A percentile compares a stretch with the other conserved stretches of the same genome.
Evolutionary conservation across 768 basidiomycete species (phyloP).

Genomic region (Tulasnella sp.): DNA sequence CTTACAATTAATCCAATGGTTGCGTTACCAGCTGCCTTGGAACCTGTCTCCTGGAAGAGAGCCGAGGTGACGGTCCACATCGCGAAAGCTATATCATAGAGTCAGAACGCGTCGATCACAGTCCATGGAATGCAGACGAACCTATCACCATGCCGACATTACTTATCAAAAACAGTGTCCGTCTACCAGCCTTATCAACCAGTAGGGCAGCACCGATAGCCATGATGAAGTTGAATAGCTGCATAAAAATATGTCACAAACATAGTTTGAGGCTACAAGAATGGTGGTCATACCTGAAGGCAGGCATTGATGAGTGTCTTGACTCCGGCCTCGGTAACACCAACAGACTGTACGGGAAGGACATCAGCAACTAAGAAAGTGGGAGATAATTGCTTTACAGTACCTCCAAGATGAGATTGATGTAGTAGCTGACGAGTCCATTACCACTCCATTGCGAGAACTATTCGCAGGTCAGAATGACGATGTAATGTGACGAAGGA

Average conservation of each 20-base stretch:
- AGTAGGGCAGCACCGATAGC: constrained; percentile 44
- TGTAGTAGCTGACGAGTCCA: constrained; percentile 53
- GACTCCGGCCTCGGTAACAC: constrained; percentile 39
- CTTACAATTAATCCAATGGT: constrained; percentile 10
- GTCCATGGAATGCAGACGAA: constrained; percentile 22
- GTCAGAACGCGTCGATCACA: not conserved
- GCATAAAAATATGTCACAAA: not conserved
- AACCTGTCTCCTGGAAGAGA: constrained; percentile 26
- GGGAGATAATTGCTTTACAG: not conserved
- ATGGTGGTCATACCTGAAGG: constrained; percentile 33
- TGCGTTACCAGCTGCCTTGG: constrained; percentile 26
- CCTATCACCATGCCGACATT: constrained; percentile 47
- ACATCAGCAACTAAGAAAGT: constrained; percentile 1
- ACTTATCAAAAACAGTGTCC: constrained; percentile 55
- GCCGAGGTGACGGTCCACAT: constrained; percentile 42
- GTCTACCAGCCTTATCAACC: constrained; percentile 54
- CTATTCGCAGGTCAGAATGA: not conserved
- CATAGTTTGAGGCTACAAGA: too few species aligned
- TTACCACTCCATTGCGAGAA: constrained; percentile 48
- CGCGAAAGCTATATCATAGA: constrained; percentile 32
- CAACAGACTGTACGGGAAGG: constrained; percentile 30
- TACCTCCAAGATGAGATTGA: constrained; percentile 21
- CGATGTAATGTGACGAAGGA: not conserved
- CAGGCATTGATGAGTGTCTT: constrained; percentile 51
- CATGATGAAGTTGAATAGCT: constrained; percentile 44